A percentile compares a stretch with the other conserved stretches of the same genome.
Evolutionary conservation across 331 rosid species (phyloP).

Genomic region (Prunus yedoensis): DNA sequence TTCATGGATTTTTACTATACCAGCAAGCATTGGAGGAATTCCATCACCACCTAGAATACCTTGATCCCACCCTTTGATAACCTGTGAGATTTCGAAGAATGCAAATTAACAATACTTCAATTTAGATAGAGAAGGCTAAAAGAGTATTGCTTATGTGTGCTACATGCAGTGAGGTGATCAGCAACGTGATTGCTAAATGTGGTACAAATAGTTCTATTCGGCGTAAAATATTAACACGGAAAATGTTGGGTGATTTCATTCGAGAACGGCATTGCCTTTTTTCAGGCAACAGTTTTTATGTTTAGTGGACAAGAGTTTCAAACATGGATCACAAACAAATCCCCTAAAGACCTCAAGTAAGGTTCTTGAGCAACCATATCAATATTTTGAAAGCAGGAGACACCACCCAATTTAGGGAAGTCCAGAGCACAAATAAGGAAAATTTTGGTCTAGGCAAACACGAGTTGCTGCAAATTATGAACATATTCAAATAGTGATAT

Average conservation of each 20-base stretch:
- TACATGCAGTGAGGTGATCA: not conserved
- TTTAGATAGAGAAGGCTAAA: not conserved
- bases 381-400: not conserved
- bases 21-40: conserved; percentile 94
- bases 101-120: not conserved
- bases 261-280: not conserved
- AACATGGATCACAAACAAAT: not conserved
- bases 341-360: not conserved
- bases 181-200: not conserved
- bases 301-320: not conserved
- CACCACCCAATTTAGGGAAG: not conserved
- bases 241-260: not conserved
- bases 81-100: conserved; percentile 37
- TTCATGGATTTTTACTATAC: conserved; percentile 28
- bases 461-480: not conserved
- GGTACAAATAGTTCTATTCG: not conserved
- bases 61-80: conserved; percentile 96
- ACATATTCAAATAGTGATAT: not conserved
- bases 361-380: not conserved
- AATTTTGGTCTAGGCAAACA: not conserved
- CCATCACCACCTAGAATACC: conserved; percentile 92
- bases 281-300: not conserved
- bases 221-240: not conserved
- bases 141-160: not conserved
- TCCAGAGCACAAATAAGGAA: not conserved